Evolutionary conservation across 116 monocot genomes (phyloP).

Genomic region (Thalassia testudinum): DNA sequence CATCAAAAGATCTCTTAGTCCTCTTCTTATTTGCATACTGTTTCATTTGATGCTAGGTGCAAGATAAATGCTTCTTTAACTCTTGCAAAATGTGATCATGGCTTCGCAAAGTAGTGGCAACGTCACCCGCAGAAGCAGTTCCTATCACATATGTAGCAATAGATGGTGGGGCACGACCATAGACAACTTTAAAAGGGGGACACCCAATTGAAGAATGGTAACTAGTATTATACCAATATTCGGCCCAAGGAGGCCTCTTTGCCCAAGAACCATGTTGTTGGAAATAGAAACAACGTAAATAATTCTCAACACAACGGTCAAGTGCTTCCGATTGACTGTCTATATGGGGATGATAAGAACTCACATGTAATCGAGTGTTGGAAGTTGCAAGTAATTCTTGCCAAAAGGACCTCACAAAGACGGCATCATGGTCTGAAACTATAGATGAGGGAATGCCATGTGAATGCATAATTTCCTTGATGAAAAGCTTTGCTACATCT

Average conservation of each 20-base stretch:
- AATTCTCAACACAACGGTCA: neutral
- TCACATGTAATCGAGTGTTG: neutral
- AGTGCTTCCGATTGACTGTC: constrained; percentile 3
- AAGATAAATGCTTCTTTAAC: neutral
- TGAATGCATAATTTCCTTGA: neutral
- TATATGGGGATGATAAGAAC: constrained; percentile 1
- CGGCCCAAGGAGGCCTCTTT: neutral
- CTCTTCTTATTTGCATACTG: neutral
- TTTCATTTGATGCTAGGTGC: neutral
- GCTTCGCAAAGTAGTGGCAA: neutral
- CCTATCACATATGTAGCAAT: neutral
- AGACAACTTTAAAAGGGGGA: neutral
- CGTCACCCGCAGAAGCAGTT: neutral
- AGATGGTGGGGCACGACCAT: neutral
- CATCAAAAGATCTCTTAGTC: neutral
- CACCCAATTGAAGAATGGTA: neutral
- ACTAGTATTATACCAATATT: neutral
- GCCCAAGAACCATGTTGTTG: neutral
- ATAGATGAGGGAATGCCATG: neutral
- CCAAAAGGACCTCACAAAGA: neutral
- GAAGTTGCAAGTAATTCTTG: neutral
- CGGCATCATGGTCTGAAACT: neutral
- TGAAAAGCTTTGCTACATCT: neutral
- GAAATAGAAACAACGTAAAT: neutral
- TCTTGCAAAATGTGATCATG: neutral